Evolutionary conservation across 2,329 filamentous ascomycete genomes (phyloP), one percentile per base, ranked within the genome.

Genomic region (Neoascochyta sp.): DNA sequence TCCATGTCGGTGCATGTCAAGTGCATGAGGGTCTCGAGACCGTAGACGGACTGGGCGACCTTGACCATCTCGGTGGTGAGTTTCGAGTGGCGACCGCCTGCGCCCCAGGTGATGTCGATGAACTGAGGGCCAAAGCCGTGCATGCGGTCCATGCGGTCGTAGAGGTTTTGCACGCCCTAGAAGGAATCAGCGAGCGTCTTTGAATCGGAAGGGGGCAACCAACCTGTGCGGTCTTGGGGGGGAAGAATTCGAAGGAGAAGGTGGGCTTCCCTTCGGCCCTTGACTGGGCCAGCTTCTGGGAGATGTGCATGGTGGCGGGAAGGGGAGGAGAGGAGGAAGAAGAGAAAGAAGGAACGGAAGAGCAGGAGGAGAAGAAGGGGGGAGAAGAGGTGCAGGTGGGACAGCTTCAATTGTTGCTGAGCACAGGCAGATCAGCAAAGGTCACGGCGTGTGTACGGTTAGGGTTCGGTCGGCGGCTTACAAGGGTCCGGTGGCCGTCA

Each of bases 61-160:
- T 85, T 81, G 47, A 98, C 90, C 89, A 98, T 98, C 63, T 98
- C 92, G 65, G 85, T 89, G 22, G 92, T 98, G 54, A 98, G 70
- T 59, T 94, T 83, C 32, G 90, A 92, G 50, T 92, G 79, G 47
- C 85, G 81, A 26, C 92, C 92, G 49, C 92, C 92, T 29, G 92
- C 92, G 43, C 93, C 93, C 92, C 92, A 98, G 42, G 92, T 98
- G 57, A 98, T 84, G 66, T 98, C 92, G 63, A 98, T 88, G 71
- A 98, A 98, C 57, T 89, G 83, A 43, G 90, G 92, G 2, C 88
- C 92, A 43, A 93, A 78, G 55, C 83, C 79, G 66, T 95, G 88
- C 92, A 98, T 98, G 67, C 89, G 88, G 68, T 98, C 92, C 86
- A 98, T 96, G 60, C 92, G 86, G 54, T 98, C 92, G 74, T 98